Percentiles rank a stretch among this genome's conserved stretches.
Conservation (phyloP, 371 early-diverging fungal genomes). For the Actinomucor elegans region DNA sequence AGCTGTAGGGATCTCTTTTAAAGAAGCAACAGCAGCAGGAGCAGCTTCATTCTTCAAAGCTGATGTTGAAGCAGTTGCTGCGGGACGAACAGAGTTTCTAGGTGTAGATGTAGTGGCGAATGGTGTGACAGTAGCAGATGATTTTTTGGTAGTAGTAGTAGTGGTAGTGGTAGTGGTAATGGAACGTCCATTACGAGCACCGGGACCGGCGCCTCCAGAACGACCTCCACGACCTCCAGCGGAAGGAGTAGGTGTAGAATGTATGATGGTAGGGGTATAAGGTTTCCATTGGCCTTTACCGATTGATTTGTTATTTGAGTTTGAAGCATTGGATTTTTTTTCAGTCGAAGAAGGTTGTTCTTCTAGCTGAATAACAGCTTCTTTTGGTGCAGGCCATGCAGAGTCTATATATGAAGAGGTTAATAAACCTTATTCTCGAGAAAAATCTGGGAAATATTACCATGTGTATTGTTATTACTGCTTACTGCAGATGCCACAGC, state of each 20-base stretch:
- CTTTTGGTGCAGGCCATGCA: slow-evolving; percentile 28
- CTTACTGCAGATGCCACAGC: neutral
- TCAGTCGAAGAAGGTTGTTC: no score
- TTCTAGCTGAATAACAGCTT: slow-evolving; percentile 15
- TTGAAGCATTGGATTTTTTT: neutral
- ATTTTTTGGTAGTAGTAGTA: neutral
- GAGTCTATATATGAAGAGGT: slow-evolving; percentile 1
- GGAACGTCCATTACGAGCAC: neutral
- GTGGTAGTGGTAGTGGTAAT: neutral
- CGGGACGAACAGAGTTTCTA: neutral
- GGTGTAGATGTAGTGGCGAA: neutral
- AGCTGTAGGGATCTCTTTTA: neutral
- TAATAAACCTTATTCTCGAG: neutral
- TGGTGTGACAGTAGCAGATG: no score
- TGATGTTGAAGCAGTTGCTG: neutral
- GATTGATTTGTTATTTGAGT: slow-evolving; percentile 3
- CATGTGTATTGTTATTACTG: neutral
- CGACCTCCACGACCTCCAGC: neutral
- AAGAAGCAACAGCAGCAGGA: neutral
- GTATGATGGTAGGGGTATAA: slow-evolving; percentile 61
- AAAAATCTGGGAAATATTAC: no score
- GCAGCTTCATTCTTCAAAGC: neutral
- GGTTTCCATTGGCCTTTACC: slow-evolving; percentile 58
- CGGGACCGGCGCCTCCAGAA: neutral
- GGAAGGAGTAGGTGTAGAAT: slow-evolving; percentile 39